Evolutionary conservation across 116 monocot species (phyloP), one percentile per base, ranked within the genome.

Genomic region (Trichopus zeylanicus): DNA sequence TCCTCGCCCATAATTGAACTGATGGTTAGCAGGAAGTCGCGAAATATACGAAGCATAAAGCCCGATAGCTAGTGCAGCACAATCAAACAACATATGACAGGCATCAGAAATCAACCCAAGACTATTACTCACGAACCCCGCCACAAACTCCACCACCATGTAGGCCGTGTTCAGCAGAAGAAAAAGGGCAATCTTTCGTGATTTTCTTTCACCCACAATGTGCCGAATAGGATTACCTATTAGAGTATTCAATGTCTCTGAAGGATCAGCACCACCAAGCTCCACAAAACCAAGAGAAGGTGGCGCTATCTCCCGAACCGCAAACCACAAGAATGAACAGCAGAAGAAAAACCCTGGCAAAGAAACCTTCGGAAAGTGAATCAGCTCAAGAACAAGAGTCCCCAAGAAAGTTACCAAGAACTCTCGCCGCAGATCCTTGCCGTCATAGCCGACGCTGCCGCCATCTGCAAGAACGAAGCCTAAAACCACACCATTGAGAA

Each of bases 61-160:
- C 21, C 97, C 97, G 55, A 90, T 97, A 7, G 76, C 91, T 33
- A 97, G 56, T 27, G 91, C 97, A 42, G 97, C 91, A 65, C 97
- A 97, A 72, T 91, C 91, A 73, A 97, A 97, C 29, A 91, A 57
- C 97, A 97, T 97, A 51, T 91, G 91, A 47, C 97, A 97, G 21
- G 97, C 97, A 75, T 97, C 97, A 4, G 97, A 97, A 70, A 97
- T 91, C 77, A 97, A 61, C 2, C 97, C 97, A 59, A 97, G 77
- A 35, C 97, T 97, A 63, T 97, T 91, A 68, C 97, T 97, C 76
- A 87, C 71, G 61, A 97, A 97, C 53, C 97, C 97, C 3, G 73
- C 87, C 11, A 71, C 73, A 68, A 97, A 97, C 51, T 97, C 97
- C 39, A 97, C 84, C 31, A 97, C 72, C 97, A 97, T 91, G 70